phyloP scores from a whole-genome alignment of 352 stramenopile genomes.

The Hyaloperonospora brassicae region DNA sequence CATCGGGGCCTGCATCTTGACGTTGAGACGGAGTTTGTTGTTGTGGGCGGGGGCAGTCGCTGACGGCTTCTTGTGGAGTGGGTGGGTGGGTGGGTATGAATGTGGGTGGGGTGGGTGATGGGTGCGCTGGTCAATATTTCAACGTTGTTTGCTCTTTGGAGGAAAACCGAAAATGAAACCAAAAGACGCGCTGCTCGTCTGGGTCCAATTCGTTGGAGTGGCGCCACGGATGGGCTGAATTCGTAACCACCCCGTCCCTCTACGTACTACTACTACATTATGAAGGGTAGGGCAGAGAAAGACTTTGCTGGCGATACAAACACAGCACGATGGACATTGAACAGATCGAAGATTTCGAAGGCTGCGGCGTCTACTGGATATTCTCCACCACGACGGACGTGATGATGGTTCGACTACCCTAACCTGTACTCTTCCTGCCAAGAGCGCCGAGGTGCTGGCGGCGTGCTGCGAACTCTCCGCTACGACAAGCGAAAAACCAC shows the following conservation, averaged over 20 bases:
- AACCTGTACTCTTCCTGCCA: too few relatives aligned
- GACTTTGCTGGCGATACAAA: conserved; percentile 6
- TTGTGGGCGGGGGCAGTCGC: neutral
- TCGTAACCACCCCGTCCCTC: neutral
- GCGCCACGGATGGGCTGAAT: conserved; percentile 2
- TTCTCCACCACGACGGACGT: conserved; percentile 3
- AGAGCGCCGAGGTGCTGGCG: too few relatives aligned
- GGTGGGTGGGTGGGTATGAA: too few relatives aligned
- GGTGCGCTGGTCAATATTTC: too few relatives aligned
- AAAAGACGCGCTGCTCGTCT: conserved; percentile 1
- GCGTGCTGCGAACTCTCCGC: too few relatives aligned
- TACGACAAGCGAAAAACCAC: too few relatives aligned
- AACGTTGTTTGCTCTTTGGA: neutral
- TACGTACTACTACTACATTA: conserved; percentile 15
- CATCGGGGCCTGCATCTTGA: conserved; percentile 24
- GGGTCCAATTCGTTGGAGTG: neutral
- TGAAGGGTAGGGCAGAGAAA: conserved; percentile 13
- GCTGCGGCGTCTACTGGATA: conserved; percentile 5
- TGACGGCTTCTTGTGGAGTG: conserved; percentile 5
- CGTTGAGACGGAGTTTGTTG: neutral
- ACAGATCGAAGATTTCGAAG: conserved; percentile 2
- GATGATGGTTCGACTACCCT: conserved; percentile 7
- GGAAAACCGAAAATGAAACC: conserved; percentile 21
- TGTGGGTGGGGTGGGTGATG: too few relatives aligned
- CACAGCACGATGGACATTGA: neutral